Percentiles rank a stretch among this genome's conserved stretches.
These are phyloP conservation scores for Colletotrichum magnum DNA, from an alignment of 2,329 filamentous ascomycete genomes.

Conservation along the genomic window DNA sequence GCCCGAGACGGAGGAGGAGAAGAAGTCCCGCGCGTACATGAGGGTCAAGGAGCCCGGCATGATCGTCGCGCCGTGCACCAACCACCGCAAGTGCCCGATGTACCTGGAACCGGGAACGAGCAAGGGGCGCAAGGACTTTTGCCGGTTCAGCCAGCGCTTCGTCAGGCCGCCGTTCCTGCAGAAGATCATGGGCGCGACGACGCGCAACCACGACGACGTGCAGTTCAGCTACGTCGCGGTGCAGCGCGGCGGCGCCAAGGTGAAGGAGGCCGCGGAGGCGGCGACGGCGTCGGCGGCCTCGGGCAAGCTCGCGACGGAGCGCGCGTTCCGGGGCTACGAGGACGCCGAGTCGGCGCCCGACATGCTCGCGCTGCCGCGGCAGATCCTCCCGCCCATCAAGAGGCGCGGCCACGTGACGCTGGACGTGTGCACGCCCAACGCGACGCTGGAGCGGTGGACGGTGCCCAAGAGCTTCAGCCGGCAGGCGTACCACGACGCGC, in stretches of 20 bases:
- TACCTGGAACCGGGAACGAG: conserved; percentile 80
- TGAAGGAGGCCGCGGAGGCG: conserved; percentile 45
- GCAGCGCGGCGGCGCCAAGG: conserved; percentile 74
- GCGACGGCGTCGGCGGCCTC: conserved; percentile 50
- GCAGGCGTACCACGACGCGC: conserved; percentile 90
- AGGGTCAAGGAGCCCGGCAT: conserved; percentile 71
- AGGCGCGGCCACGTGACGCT: conserved; percentile 88
- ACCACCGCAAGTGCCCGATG: conserved; percentile 91
- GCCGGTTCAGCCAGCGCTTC: conserved; percentile 91
- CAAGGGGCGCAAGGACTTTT: conserved; percentile 87
- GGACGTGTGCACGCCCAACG: conserved; percentile 90
- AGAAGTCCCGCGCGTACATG: conserved; percentile 53
- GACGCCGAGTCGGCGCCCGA: conserved; percentile 59
- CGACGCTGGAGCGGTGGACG: conserved; percentile 92
- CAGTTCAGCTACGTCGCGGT: conserved; percentile 92
- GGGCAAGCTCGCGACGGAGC: conserved; percentile 70
- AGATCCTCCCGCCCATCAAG: conserved; percentile 87
- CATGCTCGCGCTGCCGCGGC: conserved; percentile 81
- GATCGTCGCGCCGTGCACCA: conserved; percentile 86
- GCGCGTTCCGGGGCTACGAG: conserved; percentile 82
- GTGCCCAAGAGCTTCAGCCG: conserved; percentile 86
- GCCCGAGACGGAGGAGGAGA: conserved; percentile 51
- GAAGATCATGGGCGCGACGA: conserved; percentile 75
- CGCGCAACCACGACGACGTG: conserved; percentile 89
- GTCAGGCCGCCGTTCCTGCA: conserved; percentile 88